Percentiles rank a stretch among this genome's conserved stretches.
phyloP scores from a whole-genome alignment of 164 flowering plant species.

The Hamamelis virginiana region DNA sequence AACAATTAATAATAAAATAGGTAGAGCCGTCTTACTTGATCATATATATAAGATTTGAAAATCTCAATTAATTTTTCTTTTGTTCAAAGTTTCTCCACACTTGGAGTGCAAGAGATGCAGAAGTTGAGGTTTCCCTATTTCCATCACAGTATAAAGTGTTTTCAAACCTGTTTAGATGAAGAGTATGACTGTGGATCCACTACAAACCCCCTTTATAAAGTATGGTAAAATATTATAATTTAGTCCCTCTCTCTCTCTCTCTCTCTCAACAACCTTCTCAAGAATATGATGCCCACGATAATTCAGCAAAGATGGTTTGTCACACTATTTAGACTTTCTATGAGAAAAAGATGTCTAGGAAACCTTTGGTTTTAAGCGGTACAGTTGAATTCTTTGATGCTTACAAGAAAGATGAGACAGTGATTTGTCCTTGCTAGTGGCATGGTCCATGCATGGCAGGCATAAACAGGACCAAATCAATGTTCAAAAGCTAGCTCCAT shows the following conservation, averaged over 20 bases:
- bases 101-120: too few relatives aligned
- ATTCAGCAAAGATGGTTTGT: neutral
- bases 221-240: neutral
- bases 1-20: too few relatives aligned
- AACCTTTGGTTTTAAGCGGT: neutral
- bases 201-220: neutral
- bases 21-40: too few relatives aligned
- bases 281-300: too few relatives aligned
- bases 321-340: neutral
- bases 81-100: too few relatives aligned
- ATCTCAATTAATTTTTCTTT: too few relatives aligned
- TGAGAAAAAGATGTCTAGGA: neutral
- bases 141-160: neutral
- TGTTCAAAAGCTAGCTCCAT: neutral
- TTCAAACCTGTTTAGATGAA: neutral
- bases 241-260: neutral
- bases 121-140: too few relatives aligned
- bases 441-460: neutral
- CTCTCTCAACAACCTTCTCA: too few relatives aligned
- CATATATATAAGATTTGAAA: too few relatives aligned
- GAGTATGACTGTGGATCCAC: conserved; percentile 1
- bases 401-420: neutral
- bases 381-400: neutral
- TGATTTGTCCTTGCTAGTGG: neutral
- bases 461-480: neutral